phyloP scores from a whole-genome alignment of 2,329 filamentous ascomycete genomes.

The Neofusicoccum cordaticola region DNA sequence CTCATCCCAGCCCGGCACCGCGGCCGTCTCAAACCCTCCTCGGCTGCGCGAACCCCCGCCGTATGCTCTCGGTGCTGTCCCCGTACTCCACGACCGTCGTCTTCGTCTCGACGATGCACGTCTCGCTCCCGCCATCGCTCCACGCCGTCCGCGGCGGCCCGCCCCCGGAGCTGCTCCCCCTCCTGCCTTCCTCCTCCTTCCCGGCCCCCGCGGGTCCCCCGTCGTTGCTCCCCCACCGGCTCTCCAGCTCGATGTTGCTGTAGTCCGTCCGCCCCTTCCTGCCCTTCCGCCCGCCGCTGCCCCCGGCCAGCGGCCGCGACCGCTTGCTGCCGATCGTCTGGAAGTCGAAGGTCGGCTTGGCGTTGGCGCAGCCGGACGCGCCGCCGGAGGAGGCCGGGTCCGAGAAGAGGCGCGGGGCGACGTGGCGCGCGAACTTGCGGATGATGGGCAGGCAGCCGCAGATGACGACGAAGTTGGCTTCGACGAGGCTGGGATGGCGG shows the following conservation, averaged over 20 bases:
- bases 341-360: not conserved
- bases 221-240: not conserved
- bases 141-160: not conserved
- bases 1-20: no score
- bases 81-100: slow-evolving; percentile 1
- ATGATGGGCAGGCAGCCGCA: slow-evolving; percentile 43
- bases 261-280: not conserved
- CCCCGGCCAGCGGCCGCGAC: not conserved
- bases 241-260: slow-evolving; percentile 5
- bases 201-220: not conserved
- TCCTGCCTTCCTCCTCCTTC: not conserved
- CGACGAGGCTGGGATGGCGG: slow-evolving; percentile 26
- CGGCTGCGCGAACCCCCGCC: not conserved
- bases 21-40: not conserved
- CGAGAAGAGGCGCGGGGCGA: slow-evolving; percentile 27
- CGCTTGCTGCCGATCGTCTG: slow-evolving; percentile 7
- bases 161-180: not conserved
- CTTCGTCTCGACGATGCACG: not conserved
- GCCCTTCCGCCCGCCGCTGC: not conserved
- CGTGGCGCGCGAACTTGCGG: slow-evolving; percentile 40
- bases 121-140: slow-evolving; percentile 10
- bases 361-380: no score
- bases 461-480: slow-evolving; percentile 42
- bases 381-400: not conserved
- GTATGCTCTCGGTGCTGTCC: not conserved